Conservation (phyloP, 148 eudicot species). For the Fagopyrum homotropicum region DNA sequence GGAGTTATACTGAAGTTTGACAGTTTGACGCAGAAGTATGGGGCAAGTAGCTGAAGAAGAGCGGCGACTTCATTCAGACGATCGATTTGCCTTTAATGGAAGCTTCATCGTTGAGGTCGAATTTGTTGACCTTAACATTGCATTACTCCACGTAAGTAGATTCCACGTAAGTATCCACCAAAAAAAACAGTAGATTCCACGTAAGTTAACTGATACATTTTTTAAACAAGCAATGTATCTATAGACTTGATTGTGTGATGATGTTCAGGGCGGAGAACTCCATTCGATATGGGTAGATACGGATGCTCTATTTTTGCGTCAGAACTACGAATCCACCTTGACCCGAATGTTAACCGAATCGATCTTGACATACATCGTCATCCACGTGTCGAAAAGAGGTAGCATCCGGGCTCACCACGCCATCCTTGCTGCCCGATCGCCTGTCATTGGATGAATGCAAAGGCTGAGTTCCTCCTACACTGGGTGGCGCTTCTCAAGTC, state of each 20-base stretch:
- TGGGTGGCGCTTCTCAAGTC: slow-evolving; percentile 64
- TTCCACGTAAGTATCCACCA: no score
- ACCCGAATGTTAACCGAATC: slow-evolving; percentile 67
- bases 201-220: no score
- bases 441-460: slow-evolving; percentile 70
- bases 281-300: slow-evolving; percentile 76
- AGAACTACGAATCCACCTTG: slow-evolving; percentile 39
- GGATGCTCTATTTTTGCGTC: slow-evolving; percentile 29
- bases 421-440: slow-evolving; percentile 71
- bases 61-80: slow-evolving; percentile 70
- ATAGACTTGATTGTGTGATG: no score
- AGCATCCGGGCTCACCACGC: slow-evolving; percentile 75
- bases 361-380: slow-evolving; percentile 76
- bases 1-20: neutral
- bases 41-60: slow-evolving; percentile 51
- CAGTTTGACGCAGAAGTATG: slow-evolving; percentile 37
- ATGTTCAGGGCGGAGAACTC: slow-evolving; percentile 55
- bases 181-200: no score
- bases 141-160: slow-evolving; percentile 20
- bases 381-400: slow-evolving; percentile 62
- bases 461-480: slow-evolving; percentile 57
- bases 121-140: slow-evolving; percentile 68
- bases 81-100: slow-evolving; percentile 53
- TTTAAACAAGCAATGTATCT: no score
- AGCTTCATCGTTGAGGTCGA: slow-evolving; percentile 70